Evolutionary conservation across 768 basidiomycete species (phyloP), one percentile per base, ranked within the genome.

Genomic region (Guyanaporus albipodus): DNA sequence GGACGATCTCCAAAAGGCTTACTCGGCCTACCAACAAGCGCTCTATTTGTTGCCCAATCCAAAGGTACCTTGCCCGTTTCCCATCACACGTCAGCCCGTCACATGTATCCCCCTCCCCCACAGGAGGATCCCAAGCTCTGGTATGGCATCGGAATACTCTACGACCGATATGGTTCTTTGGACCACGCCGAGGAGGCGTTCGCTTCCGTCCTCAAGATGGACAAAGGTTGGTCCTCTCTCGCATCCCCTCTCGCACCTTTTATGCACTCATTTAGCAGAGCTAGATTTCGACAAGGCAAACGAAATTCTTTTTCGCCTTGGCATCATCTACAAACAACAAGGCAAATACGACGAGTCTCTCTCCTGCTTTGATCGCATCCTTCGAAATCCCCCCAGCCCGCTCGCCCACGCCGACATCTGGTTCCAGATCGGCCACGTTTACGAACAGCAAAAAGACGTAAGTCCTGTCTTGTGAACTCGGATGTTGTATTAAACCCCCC

Each of bases 131-230:
- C 95, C 4, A 97, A 98, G 63, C 76, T 99, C 8, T 99, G 96
- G 96, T 99, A 98, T 64, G 96, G 96, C 28, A 98, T 99, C 63
- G 96, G 96, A 27, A 98, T 98, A 47, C 82, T 98, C 27, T 98
- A 99, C 60, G 96, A 99, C 73, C 86, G 96, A 24, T 99, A 98
- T 59, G 96, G 96, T 14, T 94, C 91, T 42, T 76, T 99, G 63
- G 95, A 99, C 70, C 96, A 98, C 58, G 96, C 96, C 55, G 96
- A 99, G 69, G 96, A 98, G 65, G 96, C 96, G 0, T 99, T 99
- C 59, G 85, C 91, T 0, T 93, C 90, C 11, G 95, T 98, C 21
- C 80, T 99, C 33, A 77, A 87, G 54, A 98, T 97, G 93, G 94
- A 97, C 70, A 89, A 91, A 69, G 89, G 95, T 96, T 63, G 65